Base-by-base conservation (phyloP, 2,329 filamentous ascomycete genomes). In the Neodidymelliopsis sp. region DNA sequence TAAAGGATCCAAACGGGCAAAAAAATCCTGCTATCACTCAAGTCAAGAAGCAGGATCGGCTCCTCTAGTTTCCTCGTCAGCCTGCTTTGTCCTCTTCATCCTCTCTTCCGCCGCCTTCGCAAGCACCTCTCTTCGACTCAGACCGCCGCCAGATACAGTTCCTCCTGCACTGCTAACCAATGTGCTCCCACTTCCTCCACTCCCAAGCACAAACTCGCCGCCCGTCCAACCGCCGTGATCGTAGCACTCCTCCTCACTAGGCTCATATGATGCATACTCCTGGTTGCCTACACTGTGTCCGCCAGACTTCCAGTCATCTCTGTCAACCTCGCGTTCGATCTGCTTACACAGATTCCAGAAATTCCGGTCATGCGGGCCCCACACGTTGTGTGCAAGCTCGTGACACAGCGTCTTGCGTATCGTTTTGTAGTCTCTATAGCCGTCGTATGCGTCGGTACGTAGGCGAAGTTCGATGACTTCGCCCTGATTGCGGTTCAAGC, bases 351-450 rank as follows among this genome's bases (percentile, higher is more conserved):
- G 72, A 42, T 91, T 84, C 93, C 94, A 97, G 67, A 99, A 99
- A 35, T 89, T 77, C 13, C 84, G 79, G 72, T 97, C 91, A 71
- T 99, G 94, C 0, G 88, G 84, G 0, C 88, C 81, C 74, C 88
- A 87, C 8, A 96, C 90, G 63, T 96, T 97, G 73, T 99, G 94
- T 58, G 92, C 88, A 13, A 99, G 79, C 77, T 99, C 94, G 75
- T 99, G 94, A 68, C 93, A 97, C 10, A 99, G 79, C 34, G 94
- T 97, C 61, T 89, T 90, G 40, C 94, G 84, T 37, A 99, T 95
- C 0, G 88, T 92, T 62, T 88, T 87, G 75, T 97, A 99, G 69
- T 97, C 91, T 27, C 94, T 79, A 66, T 96, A 97, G 1, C 94
- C 94, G 70, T 96, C 91, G 69, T 94, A 91, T 2, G 89, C 90